Evolutionary conservation across 2,329 filamentous ascomycete genomes (phyloP), one percentile per base, ranked within the genome.

Genomic region (Dactylella cylindrospora): DNA sequence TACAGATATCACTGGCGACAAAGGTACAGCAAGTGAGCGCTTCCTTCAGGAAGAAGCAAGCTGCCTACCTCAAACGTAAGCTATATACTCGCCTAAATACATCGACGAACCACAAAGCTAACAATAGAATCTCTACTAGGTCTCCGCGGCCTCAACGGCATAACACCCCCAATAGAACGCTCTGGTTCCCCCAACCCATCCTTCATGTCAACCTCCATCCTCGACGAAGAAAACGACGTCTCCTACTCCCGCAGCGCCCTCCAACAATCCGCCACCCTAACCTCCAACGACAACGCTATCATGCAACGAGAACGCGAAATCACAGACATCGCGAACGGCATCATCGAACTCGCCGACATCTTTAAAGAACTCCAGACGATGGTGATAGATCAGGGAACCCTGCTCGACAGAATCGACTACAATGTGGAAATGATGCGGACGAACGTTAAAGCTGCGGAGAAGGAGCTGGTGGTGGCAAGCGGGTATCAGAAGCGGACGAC

Each of bases 351-450:
- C 5, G 88, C 91, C 3, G 93, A 96, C 72, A 88, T 98, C 44
- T 98, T 98, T 76, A 88, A 94, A 65, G 93, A 98, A 70, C 77
- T 98, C 23, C 93, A 98, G 74, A 85, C 80, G 40, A 97, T 98
- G 90, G 89, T 94, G 68, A 90, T 95, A 67, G 87, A 93, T 71
- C 87, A 93, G 73, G 89, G 89, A 47, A 93, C 88, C 10, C 87
- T 94, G 80, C 79, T 95, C 17, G 90, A 95, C 73, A 85, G 93
- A 70, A 94, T 95, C 69, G 95, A 98, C 74, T 98, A 96, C 76
- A 98, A 98, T 69, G 90, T 98, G 47, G 93, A 98, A 75, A 81
- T 85, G 64, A 96, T 97, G 87, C 83, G 84, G n/a, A 84, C 84
- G 15, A 90, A 97, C 70, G 89, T 98, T 57, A 95, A 95, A 72